Base-by-base conservation (phyloP, 306 rosid genomes). In the Parietaria judaica region DNA sequence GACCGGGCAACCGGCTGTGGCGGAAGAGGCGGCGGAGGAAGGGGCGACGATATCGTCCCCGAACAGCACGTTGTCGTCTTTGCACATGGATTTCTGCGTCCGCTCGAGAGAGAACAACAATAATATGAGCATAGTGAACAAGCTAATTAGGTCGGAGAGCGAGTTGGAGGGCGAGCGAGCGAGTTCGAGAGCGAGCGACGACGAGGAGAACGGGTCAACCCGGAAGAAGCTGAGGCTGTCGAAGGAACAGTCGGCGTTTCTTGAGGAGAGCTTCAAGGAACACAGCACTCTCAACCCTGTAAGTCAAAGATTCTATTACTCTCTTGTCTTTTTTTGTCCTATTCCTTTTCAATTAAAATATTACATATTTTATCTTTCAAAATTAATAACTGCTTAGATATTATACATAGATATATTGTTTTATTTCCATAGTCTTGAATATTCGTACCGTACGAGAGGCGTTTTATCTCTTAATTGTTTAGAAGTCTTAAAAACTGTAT, bases 211-310 rank as follows among this genome's bases (percentile, higher is more conserved):
- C 17, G 97, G 84, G 1, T 80, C 87, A 2, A 79, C 89, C 3
- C 63, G 94, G 37, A 94, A 94, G 88, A 94, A 94, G 57, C 99
- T 94, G 51, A 76, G 99, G 60, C 89, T 94, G 63, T 82, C 97
- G 2, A 94, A 88, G 54, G 79, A 86, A 12, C 99, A 94, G 58
- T 94, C 99, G 0, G 91, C 94, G 73, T 94, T 84, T 13, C 99
- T 94, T 3, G 99, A 94, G 72, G 87, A 86, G 11, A 86, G 87
- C 61, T 94, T 94, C 86, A 94, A 94, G 77, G 94, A 88, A 66
- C 97, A 94, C 78, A 74, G 86, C 60, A 86, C 99, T 45, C 88
- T 94, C 49, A 94, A 88, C 61, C 99, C 99, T 1, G 99, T 94
- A 68, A 78, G 95, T 74, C 72, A 66, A 46, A 65, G 61, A 37